These are phyloP conservation scores for Aegilops bicornis DNA, from an alignment of 176 grass and related monocot species.

Conservation along the genomic window DNA sequence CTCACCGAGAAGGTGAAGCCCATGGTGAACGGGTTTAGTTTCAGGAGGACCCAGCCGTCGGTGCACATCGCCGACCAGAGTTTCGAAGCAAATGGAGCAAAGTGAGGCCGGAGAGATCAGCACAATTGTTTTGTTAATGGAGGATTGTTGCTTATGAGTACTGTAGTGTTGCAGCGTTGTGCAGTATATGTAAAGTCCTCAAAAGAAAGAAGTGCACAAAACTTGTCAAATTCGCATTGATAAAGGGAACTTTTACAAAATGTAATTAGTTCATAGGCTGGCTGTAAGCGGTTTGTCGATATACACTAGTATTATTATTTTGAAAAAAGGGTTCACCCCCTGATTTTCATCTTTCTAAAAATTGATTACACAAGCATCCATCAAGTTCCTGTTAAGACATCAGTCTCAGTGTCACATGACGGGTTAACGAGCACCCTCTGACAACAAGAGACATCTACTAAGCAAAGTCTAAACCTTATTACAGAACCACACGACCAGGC, in stretches of 20 bases:
- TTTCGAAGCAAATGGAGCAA: slow-evolving; percentile 3
- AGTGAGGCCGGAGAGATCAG: neutral
- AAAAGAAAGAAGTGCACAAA: neutral
- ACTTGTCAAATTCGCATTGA: neutral
- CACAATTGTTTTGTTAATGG: neutral
- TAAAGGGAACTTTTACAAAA: neutral
- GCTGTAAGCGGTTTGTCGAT: neutral
- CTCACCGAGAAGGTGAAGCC: slow-evolving; percentile 66
- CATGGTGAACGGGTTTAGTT: slow-evolving; percentile 50
- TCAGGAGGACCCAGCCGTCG: slow-evolving; percentile 20
- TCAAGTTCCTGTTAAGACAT: no score
- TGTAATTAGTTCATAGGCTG: neutral
- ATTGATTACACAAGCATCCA: no score
- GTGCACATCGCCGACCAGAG: slow-evolving; percentile 14
- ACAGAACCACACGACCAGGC: no score
- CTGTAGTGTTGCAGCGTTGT: neutral
- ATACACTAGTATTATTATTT: neutral
- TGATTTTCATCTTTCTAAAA: no score
- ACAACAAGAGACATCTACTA: no score
- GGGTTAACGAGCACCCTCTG: no score
- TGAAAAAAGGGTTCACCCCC: no score
- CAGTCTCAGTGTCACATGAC: no score
- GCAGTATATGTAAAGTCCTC: neutral
- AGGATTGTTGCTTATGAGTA: neutral
- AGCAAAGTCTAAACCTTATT: no score